phyloP scores from a whole-genome alignment of 2,329 filamentous ascomycete species.

The Ophiostoma australiae region DNA sequence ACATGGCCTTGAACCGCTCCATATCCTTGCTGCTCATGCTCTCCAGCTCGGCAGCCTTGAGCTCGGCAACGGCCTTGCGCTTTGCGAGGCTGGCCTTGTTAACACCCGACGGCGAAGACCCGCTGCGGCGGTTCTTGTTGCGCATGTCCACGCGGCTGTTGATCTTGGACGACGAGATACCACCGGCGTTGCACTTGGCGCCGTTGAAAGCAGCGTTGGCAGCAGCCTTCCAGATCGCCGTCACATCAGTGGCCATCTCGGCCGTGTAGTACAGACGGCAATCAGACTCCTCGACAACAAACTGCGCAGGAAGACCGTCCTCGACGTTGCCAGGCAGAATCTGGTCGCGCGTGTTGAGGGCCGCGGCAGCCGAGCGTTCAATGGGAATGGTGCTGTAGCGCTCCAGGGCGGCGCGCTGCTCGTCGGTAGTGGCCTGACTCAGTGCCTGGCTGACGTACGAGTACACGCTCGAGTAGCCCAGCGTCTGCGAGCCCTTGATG shows the following conservation, averaged over 20 bases:
- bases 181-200: slow-evolving; percentile 23
- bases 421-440: slow-evolving; percentile 22
- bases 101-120: slow-evolving; percentile 5
- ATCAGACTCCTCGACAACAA: slow-evolving; percentile 45
- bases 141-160: slow-evolving; percentile 16
- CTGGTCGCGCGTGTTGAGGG: slow-evolving; percentile 40
- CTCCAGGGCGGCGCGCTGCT: slow-evolving; percentile 21
- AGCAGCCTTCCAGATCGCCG: slow-evolving; percentile 44
- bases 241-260: slow-evolving; percentile 44
- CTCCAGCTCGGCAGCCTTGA: slow-evolving; percentile 6
- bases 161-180: slow-evolving; percentile 17
- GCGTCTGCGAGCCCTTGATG: slow-evolving; percentile 49
- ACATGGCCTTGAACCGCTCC: slow-evolving; percentile 20
- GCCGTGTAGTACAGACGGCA: slow-evolving; percentile 51
- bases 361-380: slow-evolving; percentile 21
- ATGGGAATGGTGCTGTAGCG: slow-evolving; percentile 22
- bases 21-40: neutral
- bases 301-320: slow-evolving; percentile 45
- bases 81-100: slow-evolving; percentile 16
- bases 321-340: slow-evolving; percentile 35
- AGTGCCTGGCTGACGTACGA: slow-evolving; percentile 23
- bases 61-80: slow-evolving; percentile 16
- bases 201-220: slow-evolving; percentile 37
- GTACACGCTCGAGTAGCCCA: slow-evolving; percentile 25
- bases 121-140: neutral